A percentile compares a stretch with the other conserved stretches of the same genome.
Conservation (phyloP, 2,329 filamentous ascomycete genomes). For the Beauveria sp. region DNA sequence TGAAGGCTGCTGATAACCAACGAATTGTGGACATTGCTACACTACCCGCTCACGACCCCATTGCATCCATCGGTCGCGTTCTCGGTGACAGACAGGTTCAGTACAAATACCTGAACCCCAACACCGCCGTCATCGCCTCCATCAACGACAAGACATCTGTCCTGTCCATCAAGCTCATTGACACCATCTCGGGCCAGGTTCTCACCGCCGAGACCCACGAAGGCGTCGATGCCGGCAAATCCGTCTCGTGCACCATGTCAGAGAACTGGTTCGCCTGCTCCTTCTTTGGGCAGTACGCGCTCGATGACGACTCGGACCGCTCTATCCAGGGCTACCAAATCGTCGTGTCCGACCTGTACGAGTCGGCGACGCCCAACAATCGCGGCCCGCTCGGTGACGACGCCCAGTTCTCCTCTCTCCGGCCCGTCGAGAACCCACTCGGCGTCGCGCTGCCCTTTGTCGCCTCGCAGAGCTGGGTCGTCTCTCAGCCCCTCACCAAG, state of each 20-base stretch:
- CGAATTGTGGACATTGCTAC: constrained; percentile 61
- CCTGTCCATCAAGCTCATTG: constrained; percentile 71
- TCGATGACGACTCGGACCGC: constrained; percentile 45
- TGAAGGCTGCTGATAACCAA: constrained; percentile 58
- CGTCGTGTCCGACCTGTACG: constrained; percentile 80
- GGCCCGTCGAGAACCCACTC: constrained; percentile 50
- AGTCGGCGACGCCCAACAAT: constrained; percentile 75
- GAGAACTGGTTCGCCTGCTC: constrained; percentile 97
- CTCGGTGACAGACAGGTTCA: constrained; percentile 86
- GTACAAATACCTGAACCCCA: constrained; percentile 95
- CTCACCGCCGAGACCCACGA: constrained; percentile 63
- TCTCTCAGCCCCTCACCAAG: constrained; percentile 69
- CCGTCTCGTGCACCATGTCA: constrained; percentile 69
- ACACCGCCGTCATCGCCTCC: constrained; percentile 69
- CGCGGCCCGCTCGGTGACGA: constrained; percentile 67
- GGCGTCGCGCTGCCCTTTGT: constrained; percentile 61
- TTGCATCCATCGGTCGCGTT: constrained; percentile 91
- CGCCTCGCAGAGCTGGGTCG: constrained; percentile 70
- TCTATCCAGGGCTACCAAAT: constrained; percentile 77
- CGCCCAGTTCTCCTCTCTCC: constrained; percentile 69
- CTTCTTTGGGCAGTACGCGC: constrained; percentile 56
- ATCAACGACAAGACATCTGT: constrained; percentile 49
- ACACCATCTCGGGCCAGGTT: constrained; percentile 77
- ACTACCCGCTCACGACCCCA: constrained; percentile 68
- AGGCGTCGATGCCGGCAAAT: constrained; percentile 65